Conservation (phyloP, 805 yeast species). For the Yamadazyma phyllophila region DNA sequence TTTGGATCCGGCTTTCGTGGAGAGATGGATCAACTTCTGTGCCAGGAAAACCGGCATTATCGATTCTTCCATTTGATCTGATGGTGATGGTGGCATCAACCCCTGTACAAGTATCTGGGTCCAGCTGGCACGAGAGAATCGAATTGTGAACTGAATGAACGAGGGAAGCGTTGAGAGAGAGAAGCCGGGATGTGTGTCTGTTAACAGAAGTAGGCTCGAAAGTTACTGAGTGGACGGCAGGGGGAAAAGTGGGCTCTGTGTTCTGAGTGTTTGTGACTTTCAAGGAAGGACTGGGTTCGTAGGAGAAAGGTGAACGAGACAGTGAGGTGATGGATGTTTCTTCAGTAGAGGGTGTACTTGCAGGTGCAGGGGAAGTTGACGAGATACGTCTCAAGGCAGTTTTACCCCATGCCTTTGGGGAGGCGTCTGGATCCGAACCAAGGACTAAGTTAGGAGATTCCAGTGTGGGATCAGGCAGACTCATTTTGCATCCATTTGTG, state of each 20-base stretch:
- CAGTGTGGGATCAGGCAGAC: background rate
- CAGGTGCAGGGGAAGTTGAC: background rate
- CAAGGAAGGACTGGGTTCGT: conserved; percentile 9
- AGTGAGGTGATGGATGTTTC: background rate
- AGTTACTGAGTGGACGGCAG: background rate
- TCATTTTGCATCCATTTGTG: conserved; percentile 1
- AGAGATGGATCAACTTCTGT: background rate
- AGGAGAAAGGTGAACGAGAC: conserved; percentile 1
- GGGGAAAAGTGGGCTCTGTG: background rate
- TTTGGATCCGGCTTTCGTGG: background rate
- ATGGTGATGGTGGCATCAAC: background rate
- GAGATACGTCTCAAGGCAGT: background rate
- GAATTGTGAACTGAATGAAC: too few species aligned
- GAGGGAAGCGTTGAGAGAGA: background rate
- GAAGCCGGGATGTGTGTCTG: background rate
- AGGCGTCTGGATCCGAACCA: too few species aligned
- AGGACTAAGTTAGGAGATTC: background rate
- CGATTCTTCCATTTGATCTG: conserved; percentile 4
- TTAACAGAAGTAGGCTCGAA: too few species aligned
- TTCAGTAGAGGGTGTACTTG: background rate
- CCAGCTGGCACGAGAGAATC: too few species aligned
- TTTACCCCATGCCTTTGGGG: background rate
- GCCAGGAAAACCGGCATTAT: conserved; percentile 1
- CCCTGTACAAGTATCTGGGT: background rate
- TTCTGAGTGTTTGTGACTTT: conserved; percentile 1